phyloP scores from a whole-genome alignment of 2,329 filamentous ascomycete genomes.

The Ascochyta koolunga region DNA sequence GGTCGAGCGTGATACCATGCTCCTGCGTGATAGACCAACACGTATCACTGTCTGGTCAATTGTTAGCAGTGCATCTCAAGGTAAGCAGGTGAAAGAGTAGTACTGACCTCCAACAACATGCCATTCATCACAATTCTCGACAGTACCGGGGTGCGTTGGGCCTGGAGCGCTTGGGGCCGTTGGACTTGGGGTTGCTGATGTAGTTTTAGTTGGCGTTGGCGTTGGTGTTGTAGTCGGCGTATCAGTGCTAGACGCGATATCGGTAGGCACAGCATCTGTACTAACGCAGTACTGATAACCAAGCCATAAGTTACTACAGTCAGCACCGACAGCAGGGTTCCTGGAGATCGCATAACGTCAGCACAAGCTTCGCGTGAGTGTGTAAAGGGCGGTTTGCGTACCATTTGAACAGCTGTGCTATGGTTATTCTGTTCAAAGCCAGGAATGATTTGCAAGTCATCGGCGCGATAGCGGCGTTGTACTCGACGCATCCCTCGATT shows the following conservation, averaged over 20 bases:
- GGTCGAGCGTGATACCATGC: background rate
- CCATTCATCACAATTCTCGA: slow-evolving; percentile 12
- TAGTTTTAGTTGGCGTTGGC: slow-evolving; percentile 16
- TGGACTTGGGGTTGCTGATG: slow-evolving; percentile 16
- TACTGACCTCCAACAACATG: slow-evolving; percentile 15
- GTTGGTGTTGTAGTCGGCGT: slow-evolving; percentile 13
- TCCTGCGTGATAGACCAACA: slow-evolving; percentile 11
- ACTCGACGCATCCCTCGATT: slow-evolving; percentile 13
- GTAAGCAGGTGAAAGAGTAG: slow-evolving; percentile 9
- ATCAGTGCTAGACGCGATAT: slow-evolving; percentile 12
- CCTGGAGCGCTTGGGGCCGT: slow-evolving; percentile 9
- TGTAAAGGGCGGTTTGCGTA: slow-evolving; percentile 5
- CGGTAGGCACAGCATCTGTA: slow-evolving; percentile 14
- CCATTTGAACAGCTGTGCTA: slow-evolving; percentile 13
- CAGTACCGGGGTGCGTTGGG: slow-evolving; percentile 11
- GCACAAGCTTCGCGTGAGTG: slow-evolving; percentile 1
- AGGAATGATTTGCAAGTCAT: slow-evolving; percentile 16
- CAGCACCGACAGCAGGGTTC: slow-evolving; percentile 6
- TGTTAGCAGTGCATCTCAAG: slow-evolving; percentile 15
- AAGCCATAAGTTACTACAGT: slow-evolving; percentile 13
- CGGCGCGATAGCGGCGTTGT: slow-evolving; percentile 9
- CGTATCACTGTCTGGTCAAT: slow-evolving; percentile 8
- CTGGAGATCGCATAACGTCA: slow-evolving; percentile 9
- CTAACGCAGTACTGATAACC: slow-evolving; percentile 13
- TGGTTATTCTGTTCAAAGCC: slow-evolving; percentile 6